Conservation (phyloP, 805 yeast species). For the Lachancea mirantina region DNA sequence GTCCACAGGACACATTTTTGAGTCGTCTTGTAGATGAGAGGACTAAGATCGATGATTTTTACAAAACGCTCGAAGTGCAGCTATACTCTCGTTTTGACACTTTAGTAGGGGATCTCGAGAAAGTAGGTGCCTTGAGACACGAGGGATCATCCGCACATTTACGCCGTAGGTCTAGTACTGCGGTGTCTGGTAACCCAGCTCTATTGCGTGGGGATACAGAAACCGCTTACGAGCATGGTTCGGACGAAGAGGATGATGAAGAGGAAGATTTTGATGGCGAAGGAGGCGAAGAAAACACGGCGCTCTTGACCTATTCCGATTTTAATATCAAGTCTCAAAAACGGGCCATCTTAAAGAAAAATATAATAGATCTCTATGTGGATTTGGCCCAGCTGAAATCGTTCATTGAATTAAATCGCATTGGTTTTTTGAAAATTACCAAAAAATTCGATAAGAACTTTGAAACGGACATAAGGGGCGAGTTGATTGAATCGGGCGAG, state of each 20-base stretch:
- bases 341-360: constrained; percentile 60
- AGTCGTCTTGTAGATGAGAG: constrained; percentile 43
- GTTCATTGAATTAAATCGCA: constrained; percentile 71
- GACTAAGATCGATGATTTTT: constrained; percentile 46
- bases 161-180: no score
- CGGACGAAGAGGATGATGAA: constrained; percentile 29
- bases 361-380: constrained; percentile 58
- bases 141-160: no score
- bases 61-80: constrained; percentile 39
- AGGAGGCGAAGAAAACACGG: constrained; percentile 37
- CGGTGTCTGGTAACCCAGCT: no score
- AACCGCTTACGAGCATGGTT: constrained; percentile 10
- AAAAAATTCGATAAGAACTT: constrained; percentile 86
- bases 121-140: constrained; percentile 21
- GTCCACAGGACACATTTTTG: constrained; percentile 40
- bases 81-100: constrained; percentile 40
- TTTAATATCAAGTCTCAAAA: constrained; percentile 44
- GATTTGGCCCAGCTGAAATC: constrained; percentile 75
- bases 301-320: constrained; percentile 43
- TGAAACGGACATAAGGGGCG: constrained; percentile 44
- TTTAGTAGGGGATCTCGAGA: constrained; percentile 42
- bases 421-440: constrained; percentile 80
- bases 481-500: constrained; percentile 38
- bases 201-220: no score
- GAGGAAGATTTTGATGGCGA: constrained; percentile 36